Evolutionary conservation across 306 rosid genomes (phyloP).

Genomic region (Acacia melanoxylon): DNA sequence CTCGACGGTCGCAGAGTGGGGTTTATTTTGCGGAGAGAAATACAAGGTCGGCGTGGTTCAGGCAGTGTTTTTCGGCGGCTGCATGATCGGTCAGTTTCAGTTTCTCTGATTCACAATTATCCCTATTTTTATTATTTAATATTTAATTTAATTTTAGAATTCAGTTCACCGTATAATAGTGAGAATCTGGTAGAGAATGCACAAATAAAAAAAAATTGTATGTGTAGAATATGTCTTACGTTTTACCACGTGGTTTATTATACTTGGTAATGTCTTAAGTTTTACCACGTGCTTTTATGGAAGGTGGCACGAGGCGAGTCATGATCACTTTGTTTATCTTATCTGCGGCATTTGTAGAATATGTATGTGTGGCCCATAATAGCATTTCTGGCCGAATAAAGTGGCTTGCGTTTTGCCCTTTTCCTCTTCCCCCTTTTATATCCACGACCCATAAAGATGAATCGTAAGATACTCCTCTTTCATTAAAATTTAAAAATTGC

Average conservation of each 20-base stretch:
- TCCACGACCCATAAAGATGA: background rate
- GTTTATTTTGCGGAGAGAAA: constrained; percentile 72
- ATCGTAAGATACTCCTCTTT: background rate
- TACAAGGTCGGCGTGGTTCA: constrained; percentile 82
- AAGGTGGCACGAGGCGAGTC: background rate
- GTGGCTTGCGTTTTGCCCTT: background rate
- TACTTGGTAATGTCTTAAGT: too few species aligned
- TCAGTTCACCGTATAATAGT: background rate
- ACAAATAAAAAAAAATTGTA: background rate
- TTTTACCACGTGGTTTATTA: too few species aligned
- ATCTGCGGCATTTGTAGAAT: too few species aligned
- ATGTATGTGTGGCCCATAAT: background rate
- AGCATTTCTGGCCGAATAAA: background rate
- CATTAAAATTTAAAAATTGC: too few species aligned
- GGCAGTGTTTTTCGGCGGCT: constrained; percentile 87
- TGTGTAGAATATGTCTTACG: too few species aligned
- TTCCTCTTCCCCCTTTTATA: background rate
- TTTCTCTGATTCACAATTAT: background rate
- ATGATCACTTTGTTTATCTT: too few species aligned
- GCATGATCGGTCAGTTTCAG: constrained; percentile 79
- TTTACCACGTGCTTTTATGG: background rate
- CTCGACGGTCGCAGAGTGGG: constrained; percentile 77
- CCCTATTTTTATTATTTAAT: background rate
- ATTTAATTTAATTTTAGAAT: background rate
- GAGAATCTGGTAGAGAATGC: background rate